Base-by-base conservation (phyloP, 129 eudicot species). In the Ambrosia artemisiifolia region DNA sequence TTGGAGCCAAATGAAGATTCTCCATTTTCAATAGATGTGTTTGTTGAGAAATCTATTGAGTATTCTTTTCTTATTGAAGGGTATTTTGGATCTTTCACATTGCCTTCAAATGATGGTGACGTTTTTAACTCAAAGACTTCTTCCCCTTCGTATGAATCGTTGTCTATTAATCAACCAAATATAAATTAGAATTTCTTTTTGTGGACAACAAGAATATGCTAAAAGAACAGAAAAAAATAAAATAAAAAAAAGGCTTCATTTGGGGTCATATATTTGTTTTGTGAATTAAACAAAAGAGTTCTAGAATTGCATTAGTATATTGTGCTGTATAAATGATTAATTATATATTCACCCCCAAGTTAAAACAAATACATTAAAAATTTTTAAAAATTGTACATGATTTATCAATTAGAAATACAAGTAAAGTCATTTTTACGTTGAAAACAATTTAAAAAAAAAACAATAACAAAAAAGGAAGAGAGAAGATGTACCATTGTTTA, bases 1-100 rank as follows among this genome's bases (percentile, higher is more conserved):
- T 85, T 69, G 85, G 91, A 87, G 70, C 84, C 75, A 51, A 81
- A 81, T 4, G 70, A 67, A 13, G 89, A 83, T 75, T 85, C 81
- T 65, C 88, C 86, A 12, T 82, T 91, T 74, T 85, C 87, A 14
- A 63, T 71, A 3, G 86, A 74, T 38, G 82, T 53, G 56, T 79
- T 80, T 5, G 70, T 73, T 20, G 87, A 81, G 72, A 76, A 73
- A 42, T 75, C 77, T 54, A 48, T 72, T 18, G 75, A 57, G 50
- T 75, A 73, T 74, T 80, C 73, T 76, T 55, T 66, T 34, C 64
- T 69, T 13, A 40, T 57, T 63, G 51, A 56, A 33, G 78, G 67
- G 51, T 79, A 34, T 66, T 79, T 81, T 64, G 63, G 71, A 17
- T 67, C 76, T 43, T 68, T 69, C 24, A 34, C 36, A 33, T 80